These are phyloP conservation scores for Diutina catenulata DNA, from an alignment of 1,139 yeast species.

Conservation along the genomic window DNA sequence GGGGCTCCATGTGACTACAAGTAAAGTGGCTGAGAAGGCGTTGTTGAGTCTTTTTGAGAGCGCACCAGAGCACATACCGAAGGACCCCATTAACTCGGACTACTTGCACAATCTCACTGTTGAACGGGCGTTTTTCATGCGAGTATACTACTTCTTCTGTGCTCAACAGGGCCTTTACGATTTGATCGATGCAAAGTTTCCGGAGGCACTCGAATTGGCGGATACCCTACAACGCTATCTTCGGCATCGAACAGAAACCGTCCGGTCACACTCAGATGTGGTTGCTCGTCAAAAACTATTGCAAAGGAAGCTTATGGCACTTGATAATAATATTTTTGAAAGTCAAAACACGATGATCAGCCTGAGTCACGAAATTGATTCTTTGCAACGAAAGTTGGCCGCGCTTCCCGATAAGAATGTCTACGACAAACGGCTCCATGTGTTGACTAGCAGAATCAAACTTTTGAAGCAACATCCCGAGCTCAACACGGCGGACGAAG, in stretches of 20 bases:
- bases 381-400: conserved; percentile 7
- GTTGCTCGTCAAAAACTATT: conserved; percentile 10
- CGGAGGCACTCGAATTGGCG: conserved; percentile 71
- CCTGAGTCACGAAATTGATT: conserved; percentile 3
- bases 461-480: too few relatives aligned
- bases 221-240: conserved; percentile 43
- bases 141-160: conserved; percentile 60
- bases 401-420: conserved; percentile 6
- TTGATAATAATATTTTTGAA: neutral
- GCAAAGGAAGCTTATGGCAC: conserved; percentile 3
- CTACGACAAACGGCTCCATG: too few relatives aligned
- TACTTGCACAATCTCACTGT: conserved; percentile 59
- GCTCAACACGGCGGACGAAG: too few relatives aligned
- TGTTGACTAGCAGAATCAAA: too few relatives aligned
- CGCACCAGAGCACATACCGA: neutral
- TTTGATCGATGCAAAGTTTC: conserved; percentile 61
- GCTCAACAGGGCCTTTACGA: conserved; percentile 38
- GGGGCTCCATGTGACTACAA: conserved; percentile 53
- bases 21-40: conserved; percentile 56
- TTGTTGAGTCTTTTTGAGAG: conserved; percentile 42
- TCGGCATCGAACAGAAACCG: conserved; percentile 19
- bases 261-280: neutral
- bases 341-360: conserved; percentile 2
- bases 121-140: conserved; percentile 62
- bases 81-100: conserved; percentile 33